phyloP scores from a whole-genome alignment of 768 basidiomycete genomes.

The Pisolithus orientalis region DNA sequence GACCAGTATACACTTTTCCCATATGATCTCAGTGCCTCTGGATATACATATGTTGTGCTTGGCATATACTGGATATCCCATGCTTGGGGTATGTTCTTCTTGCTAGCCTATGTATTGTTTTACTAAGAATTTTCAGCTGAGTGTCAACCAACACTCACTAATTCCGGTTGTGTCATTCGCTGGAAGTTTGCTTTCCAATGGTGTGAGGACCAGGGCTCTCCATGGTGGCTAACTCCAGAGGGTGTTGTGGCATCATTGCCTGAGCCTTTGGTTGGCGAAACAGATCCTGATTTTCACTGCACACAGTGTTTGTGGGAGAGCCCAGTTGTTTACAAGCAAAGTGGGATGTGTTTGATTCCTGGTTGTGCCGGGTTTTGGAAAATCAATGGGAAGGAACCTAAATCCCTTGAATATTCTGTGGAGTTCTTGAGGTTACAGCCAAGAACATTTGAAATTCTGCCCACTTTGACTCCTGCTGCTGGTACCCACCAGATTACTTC shows the following conservation, averaged over 20 bases:
- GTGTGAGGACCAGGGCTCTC: constrained; percentile 63
- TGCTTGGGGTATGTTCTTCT: constrained; percentile 35
- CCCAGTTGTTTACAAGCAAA: constrained; percentile 48
- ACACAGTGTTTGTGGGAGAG: constrained; percentile 36
- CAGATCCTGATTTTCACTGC: constrained; percentile 28
- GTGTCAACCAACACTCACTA: constrained; percentile 45
- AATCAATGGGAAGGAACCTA: constrained; percentile 23
- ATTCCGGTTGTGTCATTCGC: constrained; percentile 51
- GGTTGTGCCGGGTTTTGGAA: constrained; percentile 52
- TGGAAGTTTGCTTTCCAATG: constrained; percentile 84
- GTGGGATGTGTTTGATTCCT: constrained; percentile 62
- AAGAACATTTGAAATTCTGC: constrained; percentile 25
- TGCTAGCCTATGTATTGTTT: not conserved
- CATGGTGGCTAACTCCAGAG: constrained; percentile 39
- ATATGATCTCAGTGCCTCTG: constrained; percentile 48
- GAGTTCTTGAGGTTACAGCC: constrained; percentile 40
- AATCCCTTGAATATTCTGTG: constrained; percentile 39
- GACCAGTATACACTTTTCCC: constrained; percentile 71
- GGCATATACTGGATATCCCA: constrained; percentile 64
- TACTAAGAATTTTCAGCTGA: constrained; percentile 41
- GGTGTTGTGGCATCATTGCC: not conserved
- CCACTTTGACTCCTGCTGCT: constrained; percentile 35
- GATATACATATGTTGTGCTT: constrained; percentile 46
- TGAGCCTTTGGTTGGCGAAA: not conserved
- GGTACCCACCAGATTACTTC: constrained; percentile 35